Percentiles rank a stretch among this genome's conserved stretches.
Conservation (phyloP, 140 eudicot genomes). For the Stevia rebaudiana region DNA sequence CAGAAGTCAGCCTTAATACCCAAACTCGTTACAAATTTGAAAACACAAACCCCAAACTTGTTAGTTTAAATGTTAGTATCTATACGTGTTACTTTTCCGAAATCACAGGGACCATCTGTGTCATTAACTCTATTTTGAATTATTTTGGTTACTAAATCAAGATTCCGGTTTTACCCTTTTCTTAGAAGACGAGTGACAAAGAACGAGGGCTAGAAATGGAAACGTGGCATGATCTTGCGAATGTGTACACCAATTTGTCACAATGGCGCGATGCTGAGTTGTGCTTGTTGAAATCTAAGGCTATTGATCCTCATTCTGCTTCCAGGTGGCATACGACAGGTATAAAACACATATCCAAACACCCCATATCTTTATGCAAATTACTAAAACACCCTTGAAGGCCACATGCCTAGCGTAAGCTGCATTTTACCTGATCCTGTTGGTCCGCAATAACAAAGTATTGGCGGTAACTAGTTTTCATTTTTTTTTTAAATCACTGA, state of each 20-base stretch:
- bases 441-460: background rate
- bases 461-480: background rate
- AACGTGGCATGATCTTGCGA: slow-evolving; percentile 89
- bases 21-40: too few species aligned
- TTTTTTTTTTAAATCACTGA: background rate
- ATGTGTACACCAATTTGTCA: slow-evolving; percentile 58
- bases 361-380: background rate
- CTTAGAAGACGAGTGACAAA: slow-evolving; percentile 36
- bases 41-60: too few species aligned
- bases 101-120: too few species aligned
- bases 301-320: slow-evolving; percentile 74
- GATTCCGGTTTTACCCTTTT: background rate
- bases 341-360: slow-evolving; percentile 16
- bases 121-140: too few species aligned
- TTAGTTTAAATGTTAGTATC: too few species aligned
- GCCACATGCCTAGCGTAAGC: background rate
- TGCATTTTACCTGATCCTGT: background rate
- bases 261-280: slow-evolving; percentile 88
- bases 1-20: too few species aligned
- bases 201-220: slow-evolving; percentile 63
- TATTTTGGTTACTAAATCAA: background rate
- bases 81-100: too few species aligned
- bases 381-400: background rate
- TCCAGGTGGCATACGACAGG: slow-evolving; percentile 77
- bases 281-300: slow-evolving; percentile 66